phyloP scores from a whole-genome alignment of 177 flowering plant species.

The Vitis hybrid region DNA sequence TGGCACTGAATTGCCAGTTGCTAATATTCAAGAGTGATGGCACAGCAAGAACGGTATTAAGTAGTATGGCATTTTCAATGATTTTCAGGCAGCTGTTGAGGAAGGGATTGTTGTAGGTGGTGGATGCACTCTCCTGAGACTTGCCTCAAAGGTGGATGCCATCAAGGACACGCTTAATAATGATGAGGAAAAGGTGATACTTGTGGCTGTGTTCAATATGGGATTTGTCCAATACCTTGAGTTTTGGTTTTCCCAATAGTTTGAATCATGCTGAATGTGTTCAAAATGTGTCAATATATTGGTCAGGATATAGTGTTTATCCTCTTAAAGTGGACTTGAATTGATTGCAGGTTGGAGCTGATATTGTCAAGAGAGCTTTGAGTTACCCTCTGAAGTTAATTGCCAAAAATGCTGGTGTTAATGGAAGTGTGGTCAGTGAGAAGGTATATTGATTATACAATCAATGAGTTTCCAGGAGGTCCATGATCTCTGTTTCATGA shows the following conservation, averaged over 20 bases:
- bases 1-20: not conserved
- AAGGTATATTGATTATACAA: slow-evolving; percentile 45
- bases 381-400: slow-evolving; percentile 88
- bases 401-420: slow-evolving; percentile 99
- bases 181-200: slow-evolving; percentile 84
- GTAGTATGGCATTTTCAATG: not conserved
- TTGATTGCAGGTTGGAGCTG: slow-evolving; percentile 82
- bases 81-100: slow-evolving; percentile 91
- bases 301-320: not conserved
- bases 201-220: not conserved
- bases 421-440: slow-evolving; percentile 96
- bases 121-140: slow-evolving; percentile 88
- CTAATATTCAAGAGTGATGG: too few relatives aligned
- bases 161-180: slow-evolving; percentile 72
- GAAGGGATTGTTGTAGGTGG: slow-evolving; percentile 99
- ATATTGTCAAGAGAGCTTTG: slow-evolving; percentile 84
- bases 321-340: not conserved
- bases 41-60: not conserved
- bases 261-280: too few relatives aligned
- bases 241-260: not conserved
- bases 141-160: slow-evolving; percentile 90
- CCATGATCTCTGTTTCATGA: too few relatives aligned
- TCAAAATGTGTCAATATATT: too few relatives aligned
- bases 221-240: not conserved
- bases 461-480: too few relatives aligned